Evolutionary conservation across 2,329 filamentous ascomycete genomes (phyloP).

Genomic region (Penicillium sp.): DNA sequence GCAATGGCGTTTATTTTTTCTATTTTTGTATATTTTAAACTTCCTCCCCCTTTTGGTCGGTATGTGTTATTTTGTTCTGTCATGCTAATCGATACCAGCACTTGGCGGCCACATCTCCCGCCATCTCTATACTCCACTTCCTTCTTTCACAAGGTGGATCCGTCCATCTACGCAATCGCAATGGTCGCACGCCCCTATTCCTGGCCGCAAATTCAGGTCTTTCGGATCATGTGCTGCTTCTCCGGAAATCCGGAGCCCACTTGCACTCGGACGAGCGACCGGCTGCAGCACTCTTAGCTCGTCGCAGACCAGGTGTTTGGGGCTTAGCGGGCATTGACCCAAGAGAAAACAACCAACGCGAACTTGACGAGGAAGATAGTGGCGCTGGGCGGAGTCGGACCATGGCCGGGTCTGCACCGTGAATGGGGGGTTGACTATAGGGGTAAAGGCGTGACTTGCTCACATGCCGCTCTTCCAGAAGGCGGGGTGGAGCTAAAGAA

Average conservation of each 20-base stretch:
- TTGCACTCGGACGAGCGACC: conserved; percentile 57
- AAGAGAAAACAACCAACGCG: conserved; percentile 23
- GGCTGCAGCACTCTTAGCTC: conserved; percentile 52
- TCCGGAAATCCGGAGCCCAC: conserved; percentile 59
- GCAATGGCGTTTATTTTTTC: not conserved
- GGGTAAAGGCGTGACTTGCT: not conserved
- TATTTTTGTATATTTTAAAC: too few relatives aligned
- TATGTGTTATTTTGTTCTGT: not conserved
- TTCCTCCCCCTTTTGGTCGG: not conserved
- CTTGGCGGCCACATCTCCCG: conserved; percentile 57
- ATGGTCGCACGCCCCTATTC: conserved; percentile 59
- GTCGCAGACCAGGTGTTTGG: conserved; percentile 44
- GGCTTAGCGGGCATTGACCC: conserved; percentile 43
- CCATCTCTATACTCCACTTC: conserved; percentile 55
- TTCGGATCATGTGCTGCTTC: conserved; percentile 53
- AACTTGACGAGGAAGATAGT: conserved; percentile 24
- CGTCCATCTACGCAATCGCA: conserved; percentile 60
- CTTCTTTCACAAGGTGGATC: conserved; percentile 58
- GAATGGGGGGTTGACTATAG: not conserved
- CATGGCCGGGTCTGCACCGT: conserved; percentile 31
- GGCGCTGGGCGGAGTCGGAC: conserved; percentile 11
- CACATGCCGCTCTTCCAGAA: conserved; percentile 7
- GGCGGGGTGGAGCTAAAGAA: not conserved
- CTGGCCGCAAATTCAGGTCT: conserved; percentile 59
- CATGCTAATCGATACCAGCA: conserved; percentile 38